Base-by-base conservation (phyloP, 345 rosid genomes). In the Eucalyptus cladocalyx region DNA sequence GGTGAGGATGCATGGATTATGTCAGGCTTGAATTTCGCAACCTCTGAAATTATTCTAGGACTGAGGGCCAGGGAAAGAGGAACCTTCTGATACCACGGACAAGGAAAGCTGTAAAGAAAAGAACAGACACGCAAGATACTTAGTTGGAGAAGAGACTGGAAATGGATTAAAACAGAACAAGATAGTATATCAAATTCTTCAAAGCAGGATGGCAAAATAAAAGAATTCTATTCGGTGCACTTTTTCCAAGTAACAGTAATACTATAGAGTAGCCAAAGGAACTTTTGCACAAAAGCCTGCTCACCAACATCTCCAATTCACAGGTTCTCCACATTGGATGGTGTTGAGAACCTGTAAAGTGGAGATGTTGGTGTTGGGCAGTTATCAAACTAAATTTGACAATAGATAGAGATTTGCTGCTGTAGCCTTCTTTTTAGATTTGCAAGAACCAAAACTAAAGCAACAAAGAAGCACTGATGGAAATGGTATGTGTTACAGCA, bases 1-100 rank as follows among this genome's bases (percentile, higher is more conserved):
- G 99, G 99, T 83, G 99, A 98, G 37, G 99, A 95, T 91, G 99
- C 99, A 90, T 98, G 99, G 81, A 98, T 98, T n/a, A 98, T 98
- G 91, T 98, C 99, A 67, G 99, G 99, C 93, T 98, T 98, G 92
- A 98, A 98, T 88, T 93, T 91, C 32, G 99, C 99, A 91, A 98
- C 96, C 93, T 95, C 99, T 53, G 98, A 97, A 89, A 98, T 95
- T 92, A 98, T 98, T 93, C 99, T 95, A 15, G 99, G 99, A 93
- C 99, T 97, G 87, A 97, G 98, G 58, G 99, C 99, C 69, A 98
- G 92, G 16, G 99, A 98, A 87, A 98, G 98, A 19, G 98, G 99
- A 88, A 98, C 99, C 90, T 98, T 98, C 91, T 97, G 97, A 93
- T 98, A 98, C 92, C 92, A 98, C 62, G 99, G 99, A 87, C 94